Conservation (phyloP, 176 grass and related monocot genomes). For the Microstegium vimineum region DNA sequence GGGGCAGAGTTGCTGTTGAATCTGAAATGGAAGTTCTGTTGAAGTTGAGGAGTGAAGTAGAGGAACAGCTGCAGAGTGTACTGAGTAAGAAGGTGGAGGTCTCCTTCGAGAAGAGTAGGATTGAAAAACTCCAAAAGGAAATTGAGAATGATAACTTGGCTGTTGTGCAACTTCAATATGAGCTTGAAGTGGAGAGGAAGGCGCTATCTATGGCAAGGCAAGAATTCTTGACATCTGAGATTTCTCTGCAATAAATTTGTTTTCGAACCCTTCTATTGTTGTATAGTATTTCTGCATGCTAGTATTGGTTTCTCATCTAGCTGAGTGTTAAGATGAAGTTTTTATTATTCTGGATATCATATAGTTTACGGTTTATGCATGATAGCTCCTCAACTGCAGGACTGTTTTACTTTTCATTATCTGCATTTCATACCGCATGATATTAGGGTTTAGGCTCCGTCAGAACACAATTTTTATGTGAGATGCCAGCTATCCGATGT, state of each 20-base stretch:
- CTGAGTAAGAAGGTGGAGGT: conserved; percentile 88
- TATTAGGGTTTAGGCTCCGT: conserved; percentile 7
- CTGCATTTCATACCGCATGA: conserved; percentile 11
- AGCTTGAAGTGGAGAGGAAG: conserved; percentile 96
- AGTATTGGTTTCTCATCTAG: neutral
- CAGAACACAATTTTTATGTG: neutral
- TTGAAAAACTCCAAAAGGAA: conserved; percentile 72
- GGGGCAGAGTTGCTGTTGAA: conserved; percentile 68
- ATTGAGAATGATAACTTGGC: conserved; percentile 66
- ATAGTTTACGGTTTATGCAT: neutral
- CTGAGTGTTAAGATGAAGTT: neutral
- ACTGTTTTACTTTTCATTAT: neutral
- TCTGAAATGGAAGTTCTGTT: conserved; percentile 90
- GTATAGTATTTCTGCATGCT: neutral
- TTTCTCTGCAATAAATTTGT: neutral
- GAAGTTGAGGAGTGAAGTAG: conserved; percentile 71
- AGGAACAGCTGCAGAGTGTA: conserved; percentile 80
- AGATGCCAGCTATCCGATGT: neutral
- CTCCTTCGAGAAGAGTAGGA: conserved; percentile 74
- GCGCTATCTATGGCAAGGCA: conserved; percentile 92
- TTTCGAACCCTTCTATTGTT: neutral
- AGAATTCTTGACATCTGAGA: neutral
- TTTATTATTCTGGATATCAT: neutral
- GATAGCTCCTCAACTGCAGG: neutral
- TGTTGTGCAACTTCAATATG: conserved; percentile 73